phyloP scores from a whole-genome alignment of 305 asterid species.

The Fraxinus ornus region DNA sequence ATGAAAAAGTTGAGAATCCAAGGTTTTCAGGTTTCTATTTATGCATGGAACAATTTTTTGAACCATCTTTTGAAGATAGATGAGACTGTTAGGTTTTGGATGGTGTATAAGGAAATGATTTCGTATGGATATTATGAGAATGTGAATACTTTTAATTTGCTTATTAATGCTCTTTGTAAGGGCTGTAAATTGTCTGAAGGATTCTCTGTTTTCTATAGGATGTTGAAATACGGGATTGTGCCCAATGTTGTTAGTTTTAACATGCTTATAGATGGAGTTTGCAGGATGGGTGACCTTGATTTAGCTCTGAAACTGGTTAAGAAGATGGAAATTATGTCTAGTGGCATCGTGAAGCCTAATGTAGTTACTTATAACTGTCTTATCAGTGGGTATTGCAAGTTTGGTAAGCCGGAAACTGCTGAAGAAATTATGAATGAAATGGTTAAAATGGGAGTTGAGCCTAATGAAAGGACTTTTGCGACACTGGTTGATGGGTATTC shows the following conservation, averaged over 20 bases:
- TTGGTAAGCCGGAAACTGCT: conserved; percentile 44
- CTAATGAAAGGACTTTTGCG: conserved; percentile 66
- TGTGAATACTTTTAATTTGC: conserved; percentile 59
- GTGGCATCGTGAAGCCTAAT: conserved; percentile 46
- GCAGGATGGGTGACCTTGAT: conserved; percentile 40
- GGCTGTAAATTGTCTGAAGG: conserved; percentile 59
- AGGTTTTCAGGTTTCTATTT: conserved; percentile 44
- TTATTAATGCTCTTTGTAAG: conserved; percentile 61
- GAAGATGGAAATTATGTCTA: conserved; percentile 49
- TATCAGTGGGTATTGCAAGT: conserved; percentile 68
- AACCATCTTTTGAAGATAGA: conserved; percentile 60
- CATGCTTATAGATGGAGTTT: conserved; percentile 73
- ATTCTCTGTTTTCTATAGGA: conserved; percentile 56
- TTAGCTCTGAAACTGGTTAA: conserved; percentile 52
- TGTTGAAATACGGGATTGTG: conserved; percentile 59
- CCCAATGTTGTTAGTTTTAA: conserved; percentile 64
- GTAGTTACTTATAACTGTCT: conserved; percentile 57
- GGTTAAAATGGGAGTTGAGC: conserved; percentile 46
- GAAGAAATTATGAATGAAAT: conserved; percentile 50
- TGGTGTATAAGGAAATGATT: conserved; percentile 52
- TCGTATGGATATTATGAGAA: conserved; percentile 59
- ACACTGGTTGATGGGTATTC: conserved; percentile 72
- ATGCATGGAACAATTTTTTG: conserved; percentile 76
- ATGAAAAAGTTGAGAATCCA: conserved; percentile 42
- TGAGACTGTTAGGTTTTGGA: conserved; percentile 53